These are phyloP conservation scores for Schizosaccharomyces octosporus DNA, from an alignment of 805 yeast genomes.

Conservation along the genomic window DNA sequence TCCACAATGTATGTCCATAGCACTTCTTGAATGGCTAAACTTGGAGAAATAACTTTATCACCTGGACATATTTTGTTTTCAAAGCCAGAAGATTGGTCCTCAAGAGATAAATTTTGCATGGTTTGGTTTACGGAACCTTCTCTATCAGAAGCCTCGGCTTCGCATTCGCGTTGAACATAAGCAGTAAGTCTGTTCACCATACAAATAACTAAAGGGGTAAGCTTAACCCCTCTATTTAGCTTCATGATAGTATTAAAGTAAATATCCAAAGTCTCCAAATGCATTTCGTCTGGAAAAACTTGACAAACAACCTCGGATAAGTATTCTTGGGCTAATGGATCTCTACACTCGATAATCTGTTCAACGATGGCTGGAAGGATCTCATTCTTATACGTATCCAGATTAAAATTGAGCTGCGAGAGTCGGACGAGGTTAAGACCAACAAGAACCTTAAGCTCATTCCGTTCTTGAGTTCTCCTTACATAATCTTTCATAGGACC, in stretches of 20 bases:
- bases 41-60: conserved; percentile 4
- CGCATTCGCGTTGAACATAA: conserved; percentile 22
- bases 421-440: conserved; percentile 80
- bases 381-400: conserved; percentile 10
- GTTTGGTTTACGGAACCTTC: conserved; percentile 8
- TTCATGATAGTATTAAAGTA: conserved; percentile 41
- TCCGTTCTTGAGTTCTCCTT: conserved; percentile 52
- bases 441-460: conserved; percentile 70
- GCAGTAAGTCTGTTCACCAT: conserved; percentile 44
- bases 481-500: conserved; percentile 69
- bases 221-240: conserved; percentile 45
- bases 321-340: conserved; percentile 77
- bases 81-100: conserved; percentile 3
- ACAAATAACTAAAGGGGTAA: conserved; percentile 39
- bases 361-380: conserved; percentile 64
- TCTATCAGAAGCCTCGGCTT: conserved; percentile 6
- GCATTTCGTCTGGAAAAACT: conserved; percentile 85
- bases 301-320: conserved; percentile 75
- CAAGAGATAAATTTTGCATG: conserved; percentile 5
- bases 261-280: conserved; percentile 42
- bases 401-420: conserved; percentile 58
- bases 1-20: conserved; percentile 43
- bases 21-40: conserved; percentile 26
- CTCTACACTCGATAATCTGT: conserved; percentile 80
- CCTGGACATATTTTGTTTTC: conserved; percentile 3